phyloP scores from a whole-genome alignment of 2,329 filamentous ascomycete species.

The Helicocarpus griseus region DNA sequence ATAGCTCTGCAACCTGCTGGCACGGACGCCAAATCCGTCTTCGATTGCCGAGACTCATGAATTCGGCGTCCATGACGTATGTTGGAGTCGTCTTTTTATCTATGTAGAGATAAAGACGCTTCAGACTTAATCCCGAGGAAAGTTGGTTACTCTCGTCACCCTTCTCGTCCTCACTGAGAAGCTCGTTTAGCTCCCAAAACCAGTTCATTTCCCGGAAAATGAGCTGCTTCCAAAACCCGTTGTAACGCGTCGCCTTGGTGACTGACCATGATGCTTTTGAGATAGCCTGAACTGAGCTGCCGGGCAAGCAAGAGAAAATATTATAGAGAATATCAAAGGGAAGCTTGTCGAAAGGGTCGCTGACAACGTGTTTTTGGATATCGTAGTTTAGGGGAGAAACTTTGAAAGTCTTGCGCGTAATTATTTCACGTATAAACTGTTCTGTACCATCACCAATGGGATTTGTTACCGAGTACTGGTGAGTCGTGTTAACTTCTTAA shows the following conservation, averaged over 20 bases:
- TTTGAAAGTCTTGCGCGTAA: background rate
- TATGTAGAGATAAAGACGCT: constrained; percentile 13
- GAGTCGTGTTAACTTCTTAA: too few species aligned
- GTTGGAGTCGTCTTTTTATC: constrained; percentile 12
- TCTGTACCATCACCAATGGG: background rate
- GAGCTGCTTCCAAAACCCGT: constrained; percentile 1
- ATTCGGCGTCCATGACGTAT: constrained; percentile 14
- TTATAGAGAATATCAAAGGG: constrained; percentile 2
- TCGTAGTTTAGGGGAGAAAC: background rate
- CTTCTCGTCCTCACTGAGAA: background rate
- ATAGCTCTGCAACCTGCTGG: constrained; percentile 4
- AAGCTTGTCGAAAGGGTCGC: constrained; percentile 1
- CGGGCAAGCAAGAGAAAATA: background rate
- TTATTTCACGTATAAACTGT: background rate
- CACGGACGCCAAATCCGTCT: constrained; percentile 20
- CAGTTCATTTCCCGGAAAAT: constrained; percentile 1
- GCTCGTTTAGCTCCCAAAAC: constrained; percentile 3
- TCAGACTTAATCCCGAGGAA: background rate
- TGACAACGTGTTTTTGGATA: background rate
- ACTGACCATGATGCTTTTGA: constrained; percentile 2
- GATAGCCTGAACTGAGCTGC: background rate
- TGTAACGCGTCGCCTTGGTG: background rate
- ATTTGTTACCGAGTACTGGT: background rate
- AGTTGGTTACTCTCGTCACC: background rate
- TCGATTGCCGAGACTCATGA: constrained; percentile 23